Evolutionary conservation across 176 grass and related monocot genomes (phyloP), one percentile per base, ranked within the genome.

Genomic region (Phoenix roebelenii): DNA sequence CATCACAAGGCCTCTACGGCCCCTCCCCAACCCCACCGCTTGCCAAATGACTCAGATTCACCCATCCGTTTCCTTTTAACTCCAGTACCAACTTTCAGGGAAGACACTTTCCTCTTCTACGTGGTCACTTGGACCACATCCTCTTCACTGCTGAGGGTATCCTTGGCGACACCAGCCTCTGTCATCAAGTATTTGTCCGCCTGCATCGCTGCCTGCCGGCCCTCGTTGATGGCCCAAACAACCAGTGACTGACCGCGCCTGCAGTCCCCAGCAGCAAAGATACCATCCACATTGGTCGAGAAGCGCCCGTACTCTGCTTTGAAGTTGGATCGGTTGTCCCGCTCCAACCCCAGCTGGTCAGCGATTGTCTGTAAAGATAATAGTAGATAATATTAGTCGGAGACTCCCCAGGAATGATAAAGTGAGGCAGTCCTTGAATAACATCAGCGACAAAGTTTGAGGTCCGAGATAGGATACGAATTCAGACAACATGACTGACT

Each of bases 141-240:
- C 67, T 79, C 60, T 39, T 18, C 77, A 6, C 62, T 60, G 14
- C 73, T 61, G 22, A 64, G 23, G 22, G 57, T 70, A 22, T 39
- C 71, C 23, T 67, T 20, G 20, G 20, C 20, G 20, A 20, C 20
- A 20, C 20, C 20, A 0, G 20, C 70, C 71, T 80, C 77, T 68
- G 54, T 82, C 67, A 78, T 80, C 44, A 97, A 74, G 59, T 83
- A 98, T 52, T 77, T 85, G 48, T 98, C 93, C 0, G 81, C 84
- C 3, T 81, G 53, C 5, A 84, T 69, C 54, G 87, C 93, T 60
- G 87, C 87, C 68, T 92, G 76, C 28, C 93, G 84, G 32, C 93
- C 93, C 76, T 98, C 93, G 0, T 82, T 98, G 76, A 92, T 98
- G 54, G 93, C 93, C 93, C 93, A 98, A 71, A 98, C 93, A 5